Conservation (phyloP, 768 basidiomycete genomes). For the Naematelia encephala region DNA sequence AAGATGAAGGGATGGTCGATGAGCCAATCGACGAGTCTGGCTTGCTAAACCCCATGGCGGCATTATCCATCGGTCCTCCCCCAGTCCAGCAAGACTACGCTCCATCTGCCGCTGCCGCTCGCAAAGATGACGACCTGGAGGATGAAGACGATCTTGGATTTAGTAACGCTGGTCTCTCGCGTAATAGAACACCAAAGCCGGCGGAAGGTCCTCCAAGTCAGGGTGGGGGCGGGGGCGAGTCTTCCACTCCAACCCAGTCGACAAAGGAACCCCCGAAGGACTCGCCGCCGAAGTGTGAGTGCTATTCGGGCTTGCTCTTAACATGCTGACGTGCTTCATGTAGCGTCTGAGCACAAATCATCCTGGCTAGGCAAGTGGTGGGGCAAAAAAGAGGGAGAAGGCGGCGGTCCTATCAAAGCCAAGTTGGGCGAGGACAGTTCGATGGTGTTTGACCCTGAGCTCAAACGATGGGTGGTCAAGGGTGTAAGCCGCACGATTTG, state of each 20-base stretch:
- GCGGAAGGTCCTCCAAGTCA: slow-evolving; percentile 12
- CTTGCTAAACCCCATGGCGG: slow-evolving; percentile 46
- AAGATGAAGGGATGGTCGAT: neutral
- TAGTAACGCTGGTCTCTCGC: slow-evolving; percentile 62
- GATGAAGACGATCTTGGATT: slow-evolving; percentile 87
- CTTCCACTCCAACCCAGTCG: neutral
- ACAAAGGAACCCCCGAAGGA: slow-evolving; percentile 6
- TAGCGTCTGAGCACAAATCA: slow-evolving; percentile 21
- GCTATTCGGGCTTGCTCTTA: neutral
- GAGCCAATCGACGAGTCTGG: slow-evolving; percentile 16
- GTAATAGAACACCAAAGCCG: slow-evolving; percentile 31
- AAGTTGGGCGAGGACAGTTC: slow-evolving; percentile 85
- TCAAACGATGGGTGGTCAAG: slow-evolving; percentile 93
- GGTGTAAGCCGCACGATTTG: slow-evolving; percentile 59
- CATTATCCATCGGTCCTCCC: slow-evolving; percentile 22
- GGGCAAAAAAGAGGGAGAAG: slow-evolving; percentile 60
- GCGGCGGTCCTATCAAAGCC: slow-evolving; percentile 72
- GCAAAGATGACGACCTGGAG: slow-evolving; percentile 49
- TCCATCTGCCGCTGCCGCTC: slow-evolving; percentile 6
- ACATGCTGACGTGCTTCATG: slow-evolving; percentile 5
- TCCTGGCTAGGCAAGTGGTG: slow-evolving; percentile 86
- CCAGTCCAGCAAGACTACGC: slow-evolving; percentile 8
- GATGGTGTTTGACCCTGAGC: slow-evolving; percentile 92
- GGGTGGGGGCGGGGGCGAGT: slow-evolving; percentile 26
- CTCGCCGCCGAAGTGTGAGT: slow-evolving; percentile 18